Base-by-base conservation (phyloP, 768 basidiomycete species). In the Psilocybe cubensis region DNA sequence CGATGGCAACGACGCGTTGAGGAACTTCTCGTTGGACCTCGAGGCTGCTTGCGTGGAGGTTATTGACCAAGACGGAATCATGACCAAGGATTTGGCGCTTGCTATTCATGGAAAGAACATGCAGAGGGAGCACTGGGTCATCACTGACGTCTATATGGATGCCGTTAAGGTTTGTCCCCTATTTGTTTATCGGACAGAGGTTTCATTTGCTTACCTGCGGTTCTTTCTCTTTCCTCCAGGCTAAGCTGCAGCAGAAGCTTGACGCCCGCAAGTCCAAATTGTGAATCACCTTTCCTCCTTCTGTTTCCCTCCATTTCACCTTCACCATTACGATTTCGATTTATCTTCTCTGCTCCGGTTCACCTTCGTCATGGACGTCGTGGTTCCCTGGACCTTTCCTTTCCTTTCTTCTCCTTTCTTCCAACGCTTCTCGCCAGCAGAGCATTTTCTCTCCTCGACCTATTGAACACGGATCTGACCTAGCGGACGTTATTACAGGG, bases 21-120 rank as follows among this genome's bases (percentile, higher is more conserved):
- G 75, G 51, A 73, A 75, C 44, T 99, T 96, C 75, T 93, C 89
- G 65, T 66, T 80, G 46, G 85, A 87, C 60, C 82, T 99, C 38
- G 97, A 99, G 79, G 80, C 73, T 12, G 86, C 92, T 18, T 98
- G 97, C 68, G 81, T 96, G 2, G 93, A 97, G 74, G 87, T 92
- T 14, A 97, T 98, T 62, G 92, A 97, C 70, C 68, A 81, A 65
- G 95, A 98, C 66, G 88, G 89, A 0, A 68, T 98, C 52, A 98
- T 98, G 96, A 97, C 95, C 57, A 97, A 98, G 83, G 96, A 98
- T 76, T 78, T 98, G 47, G 96, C 96, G 27, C 79, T 98, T 21
- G 88, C 94, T 1, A 97, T 98, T 69, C 89, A 98, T 66, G 96
- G 96, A 33, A 91, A 90, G 80, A 72, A 84, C 61, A 86, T 96